phyloP scores from a whole-genome alignment of 176 grass and related monocot species.

The Lolium multiflorum region DNA sequence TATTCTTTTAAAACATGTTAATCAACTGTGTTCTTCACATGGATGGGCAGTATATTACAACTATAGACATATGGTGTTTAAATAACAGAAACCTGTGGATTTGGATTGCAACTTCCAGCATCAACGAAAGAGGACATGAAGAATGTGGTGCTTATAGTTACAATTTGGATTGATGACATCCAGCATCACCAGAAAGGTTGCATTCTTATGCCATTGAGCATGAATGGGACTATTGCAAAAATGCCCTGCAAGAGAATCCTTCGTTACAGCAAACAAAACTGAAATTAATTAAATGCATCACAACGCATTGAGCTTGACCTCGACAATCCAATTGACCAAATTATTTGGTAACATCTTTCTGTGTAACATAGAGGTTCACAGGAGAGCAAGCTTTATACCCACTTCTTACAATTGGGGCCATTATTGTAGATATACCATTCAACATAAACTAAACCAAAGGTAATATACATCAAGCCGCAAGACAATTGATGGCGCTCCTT shows the following conservation, averaged over 20 bases:
- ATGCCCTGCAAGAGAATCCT: constrained; percentile 54
- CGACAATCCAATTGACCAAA: background rate
- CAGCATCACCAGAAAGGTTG: constrained; percentile 57
- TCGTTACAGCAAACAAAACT: constrained; percentile 2
- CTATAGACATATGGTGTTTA: constrained; percentile 1
- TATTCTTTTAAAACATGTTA: background rate
- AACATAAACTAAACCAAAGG: constrained; percentile 15
- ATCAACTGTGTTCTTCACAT: constrained; percentile 32
- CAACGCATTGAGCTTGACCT: background rate
- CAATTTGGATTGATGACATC: constrained; percentile 13
- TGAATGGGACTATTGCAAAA: constrained; percentile 59
- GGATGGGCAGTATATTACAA: constrained; percentile 24
- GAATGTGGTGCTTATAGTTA: background rate
- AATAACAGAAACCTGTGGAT: background rate
- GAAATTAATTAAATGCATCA: background rate
- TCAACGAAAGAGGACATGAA: constrained; percentile 43
- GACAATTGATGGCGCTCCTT: background rate
- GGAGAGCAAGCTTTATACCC: background rate
- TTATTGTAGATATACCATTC: constrained; percentile 26
- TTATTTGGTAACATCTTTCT: background rate
- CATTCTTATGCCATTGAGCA: constrained; percentile 61
- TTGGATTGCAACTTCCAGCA: constrained; percentile 4
- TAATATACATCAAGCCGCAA: background rate
- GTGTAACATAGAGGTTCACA: background rate
- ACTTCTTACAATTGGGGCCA: background rate